Evolutionary conservation across 2,329 filamentous ascomycete species (phyloP), one percentile per base, ranked within the genome.

Genomic region (Aureobasidium sp.): DNA sequence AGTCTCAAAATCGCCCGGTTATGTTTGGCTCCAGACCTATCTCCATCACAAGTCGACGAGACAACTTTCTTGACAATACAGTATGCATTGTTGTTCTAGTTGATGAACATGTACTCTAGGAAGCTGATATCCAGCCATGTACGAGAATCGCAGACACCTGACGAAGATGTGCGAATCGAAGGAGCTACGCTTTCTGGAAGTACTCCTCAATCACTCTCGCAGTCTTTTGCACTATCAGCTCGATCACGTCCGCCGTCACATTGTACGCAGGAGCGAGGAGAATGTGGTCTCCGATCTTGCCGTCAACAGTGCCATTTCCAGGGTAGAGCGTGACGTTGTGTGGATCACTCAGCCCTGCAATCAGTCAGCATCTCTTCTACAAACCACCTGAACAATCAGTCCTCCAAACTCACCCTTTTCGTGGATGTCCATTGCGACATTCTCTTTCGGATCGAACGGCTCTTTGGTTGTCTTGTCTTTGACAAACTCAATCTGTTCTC

Each of bases 211-310:
- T 72, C 19, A 87, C 78, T n/a, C 69, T 73, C 4, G 71, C 72
- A 2, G 84, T 75, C 0, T 74, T 77, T 19, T 79, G 74, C 2
- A 83, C 83, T 59, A 88, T 82, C 27, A 75, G 68, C 15, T 82
- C 77, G 57, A 89, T 75, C 22, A 88, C 83, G 8, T 76, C 76
- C 47, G 74, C 73, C 0, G 79, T 84, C 24, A 86, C 78, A 48
- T 82, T 90, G 72, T 85, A 90, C 0, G 88, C 80, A 5, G 89
- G 89, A 1, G 87, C 82, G 12, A 92, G 68, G 29, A 91, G 78
- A 39, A 90, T 76, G 70, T 90, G 86, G 68, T 92, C 89, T 11
- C 88, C 88, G 1, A 70, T 70, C n/a, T 71, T 69, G 1, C 81
- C 77, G 48, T 89, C 85, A 0, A 77, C 82, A 0, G 84, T 84